phyloP scores from a whole-genome alignment of 2,329 filamentous ascomycete genomes.

The Boeremia lycopersici region DNA sequence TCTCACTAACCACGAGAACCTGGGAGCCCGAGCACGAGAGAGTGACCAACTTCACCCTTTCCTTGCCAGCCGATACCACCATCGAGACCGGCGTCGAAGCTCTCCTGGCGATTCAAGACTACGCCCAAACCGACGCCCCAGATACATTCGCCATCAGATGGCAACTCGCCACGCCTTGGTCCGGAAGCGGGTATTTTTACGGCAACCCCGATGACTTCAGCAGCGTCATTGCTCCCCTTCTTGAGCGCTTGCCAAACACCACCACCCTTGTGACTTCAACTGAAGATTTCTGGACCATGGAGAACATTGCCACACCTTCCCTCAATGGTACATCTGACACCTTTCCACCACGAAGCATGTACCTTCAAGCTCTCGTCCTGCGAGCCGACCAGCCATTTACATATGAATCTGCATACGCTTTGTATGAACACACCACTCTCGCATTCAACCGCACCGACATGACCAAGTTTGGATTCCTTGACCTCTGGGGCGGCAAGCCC shows the following conservation, averaged over 20 bases:
- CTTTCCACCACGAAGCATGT: conserved; percentile 21
- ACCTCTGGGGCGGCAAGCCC: conserved; percentile 21
- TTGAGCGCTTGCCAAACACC: conserved; percentile 20
- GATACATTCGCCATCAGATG: conserved; percentile 26
- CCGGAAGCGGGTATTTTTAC: conserved; percentile 24
- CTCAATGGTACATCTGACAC: conserved; percentile 18
- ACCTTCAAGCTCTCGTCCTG: conserved; percentile 22
- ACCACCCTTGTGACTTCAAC: conserved; percentile 14
- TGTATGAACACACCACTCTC: conserved; percentile 17
- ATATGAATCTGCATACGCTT: conserved; percentile 15
- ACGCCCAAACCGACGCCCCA: conserved; percentile 20
- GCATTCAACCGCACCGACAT: conserved; percentile 23
- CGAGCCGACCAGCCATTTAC: conserved; percentile 20
- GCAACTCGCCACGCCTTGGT: conserved; percentile 20
- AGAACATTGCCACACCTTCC: conserved; percentile 11
- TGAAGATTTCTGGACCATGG: conserved; percentile 23
- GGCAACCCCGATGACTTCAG: conserved; percentile 24
- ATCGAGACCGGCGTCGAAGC: conserved; percentile 20
- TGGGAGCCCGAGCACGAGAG: conserved; percentile 20
- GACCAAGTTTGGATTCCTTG: conserved; percentile 21
- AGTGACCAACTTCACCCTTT: conserved; percentile 23
- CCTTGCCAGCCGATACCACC: conserved; percentile 16
- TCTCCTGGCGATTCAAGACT: conserved; percentile 21
- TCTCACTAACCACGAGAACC: conserved; percentile 22
- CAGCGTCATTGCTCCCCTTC: conserved; percentile 15